These are phyloP conservation scores for Amoebophrya sp. DNA, from an alignment of 169 alveolate species.

Conservation along the genomic window DNA sequence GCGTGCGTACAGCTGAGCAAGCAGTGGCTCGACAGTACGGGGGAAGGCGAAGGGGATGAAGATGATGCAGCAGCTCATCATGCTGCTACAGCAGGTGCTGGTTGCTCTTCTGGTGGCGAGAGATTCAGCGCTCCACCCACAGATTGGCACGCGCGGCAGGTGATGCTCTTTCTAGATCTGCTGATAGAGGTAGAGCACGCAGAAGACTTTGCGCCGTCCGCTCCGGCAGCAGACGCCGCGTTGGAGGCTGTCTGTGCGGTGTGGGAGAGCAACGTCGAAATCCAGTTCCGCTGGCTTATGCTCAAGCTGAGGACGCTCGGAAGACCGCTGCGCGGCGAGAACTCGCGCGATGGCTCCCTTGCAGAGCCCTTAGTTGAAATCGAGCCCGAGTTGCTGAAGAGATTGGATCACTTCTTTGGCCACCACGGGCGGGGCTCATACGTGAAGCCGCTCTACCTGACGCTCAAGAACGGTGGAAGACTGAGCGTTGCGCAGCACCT, in stretches of 20 bases:
- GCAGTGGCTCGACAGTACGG: too few species aligned
- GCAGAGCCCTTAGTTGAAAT: too few species aligned
- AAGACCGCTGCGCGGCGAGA: background rate
- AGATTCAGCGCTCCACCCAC: background rate
- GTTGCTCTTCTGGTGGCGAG: background rate
- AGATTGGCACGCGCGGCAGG: conserved; percentile 17
- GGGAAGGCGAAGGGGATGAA: background rate
- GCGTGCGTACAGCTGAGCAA: background rate
- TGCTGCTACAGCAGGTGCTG: background rate
- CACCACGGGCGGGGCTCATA: conserved; percentile 20
- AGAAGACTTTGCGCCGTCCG: background rate
- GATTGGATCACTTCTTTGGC: conserved; percentile 3
- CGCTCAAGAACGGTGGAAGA: too few species aligned
- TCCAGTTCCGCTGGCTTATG: background rate
- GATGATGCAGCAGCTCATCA: background rate
- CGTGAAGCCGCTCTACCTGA: conserved; percentile 15
- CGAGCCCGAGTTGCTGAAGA: conserved; percentile 8
- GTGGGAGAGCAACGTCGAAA: conserved; percentile 6
- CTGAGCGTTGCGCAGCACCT: too few species aligned
- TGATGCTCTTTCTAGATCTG: conserved; percentile 21
- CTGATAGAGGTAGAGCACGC: conserved; percentile 12
- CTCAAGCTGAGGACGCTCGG: background rate
- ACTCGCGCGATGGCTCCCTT: background rate
- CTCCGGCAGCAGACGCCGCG: background rate
- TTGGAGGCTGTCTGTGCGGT: background rate